These are phyloP conservation scores for Striga hermonthica DNA, from an alignment of 305 asterid genomes.

Conservation along the genomic window DNA sequence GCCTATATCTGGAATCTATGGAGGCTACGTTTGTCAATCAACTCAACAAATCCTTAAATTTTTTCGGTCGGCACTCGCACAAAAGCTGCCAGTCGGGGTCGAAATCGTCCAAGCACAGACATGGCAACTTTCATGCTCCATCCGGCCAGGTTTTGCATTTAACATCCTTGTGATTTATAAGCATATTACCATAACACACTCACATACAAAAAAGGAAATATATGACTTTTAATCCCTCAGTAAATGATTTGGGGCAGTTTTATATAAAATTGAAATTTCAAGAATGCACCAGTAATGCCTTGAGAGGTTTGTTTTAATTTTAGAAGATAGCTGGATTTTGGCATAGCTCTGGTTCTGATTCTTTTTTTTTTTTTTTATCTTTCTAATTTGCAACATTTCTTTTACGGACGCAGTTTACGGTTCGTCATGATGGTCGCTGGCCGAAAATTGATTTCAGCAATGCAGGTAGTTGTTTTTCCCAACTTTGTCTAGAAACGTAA, in stretches of 20 bases:
- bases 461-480: constrained; percentile 34
- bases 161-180: background rate
- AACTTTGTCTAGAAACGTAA: no score
- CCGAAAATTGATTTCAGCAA: constrained; percentile 38
- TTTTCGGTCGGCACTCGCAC: constrained; percentile 28
- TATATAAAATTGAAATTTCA: no score
- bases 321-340: background rate
- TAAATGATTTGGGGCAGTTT: no score
- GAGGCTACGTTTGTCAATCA: constrained; percentile 59
- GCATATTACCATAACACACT: background rate
- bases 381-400: constrained; percentile 1
- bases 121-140: constrained; percentile 27
- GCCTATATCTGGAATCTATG: constrained; percentile 51
- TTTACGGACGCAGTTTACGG: constrained; percentile 42
- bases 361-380: background rate
- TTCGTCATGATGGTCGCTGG: constrained; percentile 50
- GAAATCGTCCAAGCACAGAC: constrained; percentile 32
- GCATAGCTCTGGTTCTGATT: no score
- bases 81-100: constrained; percentile 30
- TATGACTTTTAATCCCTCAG: no score
- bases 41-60: constrained; percentile 40
- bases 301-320: background rate
- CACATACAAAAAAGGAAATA: no score
- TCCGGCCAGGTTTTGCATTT: constrained; percentile 47
- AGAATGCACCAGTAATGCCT: no score